Percentiles rank a stretch among this genome's conserved stretches.
Conservation (phyloP, 768 basidiomycete species). For the Trametes sanguinea region DNA sequence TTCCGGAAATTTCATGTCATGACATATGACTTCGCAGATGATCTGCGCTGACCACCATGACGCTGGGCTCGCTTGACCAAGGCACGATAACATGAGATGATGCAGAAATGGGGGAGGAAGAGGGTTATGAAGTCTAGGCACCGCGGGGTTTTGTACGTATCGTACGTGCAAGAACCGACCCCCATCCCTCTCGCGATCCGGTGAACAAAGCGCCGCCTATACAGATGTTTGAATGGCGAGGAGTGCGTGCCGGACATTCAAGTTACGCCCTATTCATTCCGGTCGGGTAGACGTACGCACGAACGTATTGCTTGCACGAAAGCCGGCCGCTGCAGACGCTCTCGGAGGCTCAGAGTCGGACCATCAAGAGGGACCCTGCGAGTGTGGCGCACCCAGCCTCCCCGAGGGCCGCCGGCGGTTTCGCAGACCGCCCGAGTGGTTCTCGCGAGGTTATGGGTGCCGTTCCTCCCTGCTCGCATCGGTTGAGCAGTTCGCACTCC, state of each 20-base stretch:
- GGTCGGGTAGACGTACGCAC: not conserved
- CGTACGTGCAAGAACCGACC: not conserved
- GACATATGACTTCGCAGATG: too few species aligned
- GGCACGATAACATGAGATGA: not conserved
- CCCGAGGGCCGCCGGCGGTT: slow-evolving; percentile 5
- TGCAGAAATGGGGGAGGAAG: slow-evolving; percentile 8
- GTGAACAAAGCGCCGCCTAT: slow-evolving; percentile 8
- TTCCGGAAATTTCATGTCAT: too few species aligned
- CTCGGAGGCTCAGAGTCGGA: not conserved
- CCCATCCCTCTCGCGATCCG: not conserved
- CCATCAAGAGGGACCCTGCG: not conserved
- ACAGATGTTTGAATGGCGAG: slow-evolving; percentile 1
- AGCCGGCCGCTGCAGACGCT: not conserved
- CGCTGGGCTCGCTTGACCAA: too few species aligned
- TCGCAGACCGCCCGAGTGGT: too few species aligned
- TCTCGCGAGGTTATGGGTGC: too few species aligned
- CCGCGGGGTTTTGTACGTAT: slow-evolving; percentile 11
- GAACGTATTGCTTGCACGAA: not conserved
- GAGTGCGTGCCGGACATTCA: not conserved
- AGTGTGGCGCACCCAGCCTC: not conserved
- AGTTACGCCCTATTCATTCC: slow-evolving; percentile 1
- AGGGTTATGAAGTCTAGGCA: slow-evolving; percentile 3
- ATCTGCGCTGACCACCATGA: too few species aligned
- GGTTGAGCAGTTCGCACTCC: not conserved
- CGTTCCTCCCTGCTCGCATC: too few species aligned